A percentile compares a stretch with the other conserved stretches of the same genome.
Conservation (phyloP, 2,329 filamentous ascomycete species). For the Sporothrix brunneoviolacea region DNA sequence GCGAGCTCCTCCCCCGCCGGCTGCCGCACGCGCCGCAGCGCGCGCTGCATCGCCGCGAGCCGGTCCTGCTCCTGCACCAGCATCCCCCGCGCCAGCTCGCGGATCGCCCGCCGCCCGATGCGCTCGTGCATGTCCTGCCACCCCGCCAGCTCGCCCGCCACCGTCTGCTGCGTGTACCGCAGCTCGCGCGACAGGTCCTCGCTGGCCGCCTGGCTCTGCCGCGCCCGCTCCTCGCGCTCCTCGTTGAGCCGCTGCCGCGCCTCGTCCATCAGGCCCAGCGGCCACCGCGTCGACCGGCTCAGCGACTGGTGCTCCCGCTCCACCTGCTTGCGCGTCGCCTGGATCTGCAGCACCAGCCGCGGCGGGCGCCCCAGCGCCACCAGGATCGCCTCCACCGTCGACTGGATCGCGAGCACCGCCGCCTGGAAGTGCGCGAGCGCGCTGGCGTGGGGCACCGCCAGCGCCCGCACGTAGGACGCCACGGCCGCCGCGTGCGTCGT, state of each 20-base stretch:
- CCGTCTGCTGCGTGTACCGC: slow-evolving; percentile 86
- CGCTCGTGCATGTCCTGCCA: slow-evolving; percentile 88
- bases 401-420: slow-evolving; percentile 71
- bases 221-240: slow-evolving; percentile 76
- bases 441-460: slow-evolving; percentile 62
- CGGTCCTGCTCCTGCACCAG: slow-evolving; percentile 73
- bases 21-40: slow-evolving; percentile 55
- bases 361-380: slow-evolving; percentile 72
- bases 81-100: slow-evolving; percentile 69
- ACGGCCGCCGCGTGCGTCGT: slow-evolving; percentile 61
- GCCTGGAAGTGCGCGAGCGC: slow-evolving; percentile 69
- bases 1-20: not conserved
- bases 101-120: slow-evolving; percentile 67
- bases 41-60: slow-evolving; percentile 72
- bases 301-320: slow-evolving; percentile 72
- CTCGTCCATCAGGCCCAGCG: slow-evolving; percentile 76
- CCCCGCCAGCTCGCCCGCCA: slow-evolving; percentile 82
- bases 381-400: slow-evolving; percentile 76
- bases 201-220: slow-evolving; percentile 62
- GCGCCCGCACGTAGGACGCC: slow-evolving; percentile 61
- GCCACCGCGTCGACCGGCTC: slow-evolving; percentile 70
- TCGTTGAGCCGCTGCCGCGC: slow-evolving; percentile 74
- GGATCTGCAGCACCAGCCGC: slow-evolving; percentile 69
- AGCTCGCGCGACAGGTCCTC: slow-evolving; percentile 73
- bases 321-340: slow-evolving; percentile 65